phyloP scores from a whole-genome alignment of 2,329 filamentous ascomycete genomes.

The Ophiostoma populinum region DNA sequence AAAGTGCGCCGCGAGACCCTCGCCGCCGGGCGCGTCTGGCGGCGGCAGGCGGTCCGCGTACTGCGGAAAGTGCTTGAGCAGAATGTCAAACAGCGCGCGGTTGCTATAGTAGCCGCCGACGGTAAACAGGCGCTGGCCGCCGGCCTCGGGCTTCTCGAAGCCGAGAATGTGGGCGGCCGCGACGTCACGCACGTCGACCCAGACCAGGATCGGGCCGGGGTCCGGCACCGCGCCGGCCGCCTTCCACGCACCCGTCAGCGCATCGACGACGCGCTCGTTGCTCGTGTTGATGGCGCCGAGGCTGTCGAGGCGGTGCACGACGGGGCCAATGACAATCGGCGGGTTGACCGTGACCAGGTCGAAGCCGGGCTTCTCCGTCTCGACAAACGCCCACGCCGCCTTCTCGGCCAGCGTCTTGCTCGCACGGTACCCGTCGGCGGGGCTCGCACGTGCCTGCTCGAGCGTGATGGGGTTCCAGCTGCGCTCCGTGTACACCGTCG shows the following conservation, averaged over 20 bases:
- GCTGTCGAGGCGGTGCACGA: conserved; percentile 28
- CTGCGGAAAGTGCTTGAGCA: conserved; percentile 32
- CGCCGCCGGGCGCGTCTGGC: conserved; percentile 26
- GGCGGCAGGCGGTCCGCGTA: conserved; percentile 29
- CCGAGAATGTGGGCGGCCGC: conserved; percentile 32
- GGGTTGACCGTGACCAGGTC: conserved; percentile 37
- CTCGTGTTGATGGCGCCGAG: conserved; percentile 23
- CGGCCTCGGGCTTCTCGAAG: conserved; percentile 28
- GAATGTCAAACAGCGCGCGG: conserved; percentile 24
- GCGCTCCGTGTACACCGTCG: conserved; percentile 23
- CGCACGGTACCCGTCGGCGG: conserved; percentile 28
- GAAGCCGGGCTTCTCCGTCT: conserved; percentile 25
- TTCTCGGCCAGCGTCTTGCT: conserved; percentile 36
- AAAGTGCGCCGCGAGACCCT: conserved; percentile 26
- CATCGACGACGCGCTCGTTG: conserved; percentile 19
- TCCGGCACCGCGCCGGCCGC: conserved; percentile 20
- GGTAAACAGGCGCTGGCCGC: conserved; percentile 33
- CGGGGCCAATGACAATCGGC: conserved; percentile 36
- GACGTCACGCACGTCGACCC: conserved; percentile 39
- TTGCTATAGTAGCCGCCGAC: conserved; percentile 30
- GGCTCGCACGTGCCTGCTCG: conserved; percentile 21
- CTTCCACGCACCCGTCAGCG: conserved; percentile 34
- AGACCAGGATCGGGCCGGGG: conserved; percentile 25
- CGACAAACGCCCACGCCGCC: conserved; percentile 34
- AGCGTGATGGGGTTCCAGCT: conserved; percentile 32